Evolutionary conservation across 345 rosid genomes (phyloP).

Genomic region (Combretum micranthum): DNA sequence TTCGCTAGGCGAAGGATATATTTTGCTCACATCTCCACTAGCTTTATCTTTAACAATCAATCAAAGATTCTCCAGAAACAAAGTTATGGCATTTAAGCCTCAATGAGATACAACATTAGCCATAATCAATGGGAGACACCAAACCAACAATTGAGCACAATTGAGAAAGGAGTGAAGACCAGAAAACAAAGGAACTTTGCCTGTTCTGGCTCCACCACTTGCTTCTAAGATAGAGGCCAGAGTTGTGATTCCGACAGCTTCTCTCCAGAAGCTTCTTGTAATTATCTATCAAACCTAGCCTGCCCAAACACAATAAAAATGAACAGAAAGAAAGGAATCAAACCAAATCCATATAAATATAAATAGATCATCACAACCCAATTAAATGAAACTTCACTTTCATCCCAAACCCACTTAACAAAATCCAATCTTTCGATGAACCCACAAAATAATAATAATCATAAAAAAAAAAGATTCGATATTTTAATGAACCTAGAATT

Average conservation of each 20-base stretch:
- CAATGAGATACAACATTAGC: conserved; percentile 28
- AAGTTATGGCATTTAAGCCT: conserved; percentile 6
- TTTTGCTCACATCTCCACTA: conserved; percentile 28
- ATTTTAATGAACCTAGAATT: too few species aligned
- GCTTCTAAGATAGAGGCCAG: conserved; percentile 60
- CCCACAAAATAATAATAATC: too few species aligned
- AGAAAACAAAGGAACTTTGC: conserved; percentile 27
- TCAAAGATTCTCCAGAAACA: conserved; percentile 3
- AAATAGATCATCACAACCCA: too few species aligned
- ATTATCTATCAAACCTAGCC: conserved; percentile 14
- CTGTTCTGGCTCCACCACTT: conserved; percentile 36
- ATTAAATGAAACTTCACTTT: too few species aligned
- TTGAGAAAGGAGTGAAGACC: conserved; percentile 18
- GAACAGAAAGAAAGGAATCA: neutral
- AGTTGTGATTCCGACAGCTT: conserved; percentile 46
- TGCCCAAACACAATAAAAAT: conserved; percentile 8
- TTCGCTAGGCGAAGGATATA: neutral
- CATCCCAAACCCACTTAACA: too few species aligned
- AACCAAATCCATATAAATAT: too few species aligned
- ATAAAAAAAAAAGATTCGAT: too few species aligned
- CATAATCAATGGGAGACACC: conserved; percentile 79
- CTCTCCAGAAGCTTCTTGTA: conserved; percentile 41
- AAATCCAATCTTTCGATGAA: too few species aligned
- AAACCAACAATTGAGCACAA: conserved; percentile 24
- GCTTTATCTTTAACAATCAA: neutral